These are phyloP conservation scores for Aspergillus leporis DNA, from an alignment of 495 filamentous ascomycete genomes.

Conservation along the genomic window DNA sequence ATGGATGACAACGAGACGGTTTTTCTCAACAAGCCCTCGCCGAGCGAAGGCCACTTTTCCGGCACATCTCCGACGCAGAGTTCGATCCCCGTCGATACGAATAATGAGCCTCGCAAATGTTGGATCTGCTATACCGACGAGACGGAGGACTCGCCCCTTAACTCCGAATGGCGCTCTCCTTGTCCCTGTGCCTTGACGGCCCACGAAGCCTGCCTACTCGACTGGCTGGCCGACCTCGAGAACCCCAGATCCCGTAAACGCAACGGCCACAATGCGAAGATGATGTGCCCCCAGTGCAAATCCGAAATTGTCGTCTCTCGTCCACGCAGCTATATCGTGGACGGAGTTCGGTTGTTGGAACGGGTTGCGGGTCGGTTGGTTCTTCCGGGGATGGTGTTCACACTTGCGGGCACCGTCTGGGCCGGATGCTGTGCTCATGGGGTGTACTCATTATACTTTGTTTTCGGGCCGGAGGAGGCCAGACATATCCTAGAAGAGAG, in stretches of 20 bases:
- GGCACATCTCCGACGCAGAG: constrained; percentile 20
- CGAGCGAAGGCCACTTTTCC: constrained; percentile 14
- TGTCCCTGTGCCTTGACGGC: constrained; percentile 88
- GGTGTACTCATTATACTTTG: constrained; percentile 56
- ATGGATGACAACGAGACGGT: constrained; percentile 45
- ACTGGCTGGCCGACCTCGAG: constrained; percentile 88
- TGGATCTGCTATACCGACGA: constrained; percentile 92
- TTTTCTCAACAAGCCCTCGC: constrained; percentile 39
- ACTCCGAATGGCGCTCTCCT: constrained; percentile 77
- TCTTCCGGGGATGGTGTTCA: constrained; percentile 57
- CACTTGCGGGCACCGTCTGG: constrained; percentile 54
- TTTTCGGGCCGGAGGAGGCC: constrained; percentile 65
- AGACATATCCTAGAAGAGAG: constrained; percentile 46
- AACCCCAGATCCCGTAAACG: constrained; percentile 53
- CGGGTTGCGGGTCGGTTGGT: constrained; percentile 55
- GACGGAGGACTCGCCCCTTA: constrained; percentile 68
- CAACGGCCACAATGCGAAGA: constrained; percentile 50
- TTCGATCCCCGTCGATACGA: constrained; percentile 17
- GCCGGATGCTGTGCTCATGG: constrained; percentile 60
- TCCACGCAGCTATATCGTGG: constrained; percentile 67
- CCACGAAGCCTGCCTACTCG: constrained; percentile 85
- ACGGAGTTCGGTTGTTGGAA: constrained; percentile 55
- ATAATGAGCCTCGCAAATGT: constrained; percentile 66
- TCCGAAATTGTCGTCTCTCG: constrained; percentile 72
- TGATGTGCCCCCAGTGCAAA: constrained; percentile 88